Evolutionary conservation across 2,329 filamentous ascomycete genomes (phyloP).

Genomic region (Paraphaeosphaeria minitans): DNA sequence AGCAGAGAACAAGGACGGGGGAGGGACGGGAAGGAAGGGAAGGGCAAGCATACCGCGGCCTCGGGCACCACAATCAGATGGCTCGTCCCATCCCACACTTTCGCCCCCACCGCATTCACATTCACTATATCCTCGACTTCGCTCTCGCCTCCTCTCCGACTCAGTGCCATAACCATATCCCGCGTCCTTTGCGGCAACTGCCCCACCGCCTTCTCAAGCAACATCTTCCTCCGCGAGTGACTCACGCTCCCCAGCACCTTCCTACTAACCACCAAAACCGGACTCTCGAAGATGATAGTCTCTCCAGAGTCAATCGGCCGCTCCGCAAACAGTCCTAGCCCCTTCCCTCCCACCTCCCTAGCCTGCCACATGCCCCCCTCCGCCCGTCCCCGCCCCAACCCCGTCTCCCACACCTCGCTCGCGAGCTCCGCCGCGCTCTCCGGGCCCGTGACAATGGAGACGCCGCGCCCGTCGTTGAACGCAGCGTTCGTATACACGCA

Average conservation of each 20-base stretch:
- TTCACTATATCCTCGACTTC: conserved; percentile 29
- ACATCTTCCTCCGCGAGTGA: conserved; percentile 12
- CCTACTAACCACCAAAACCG: conserved; percentile 29
- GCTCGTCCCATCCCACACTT: conserved; percentile 24
- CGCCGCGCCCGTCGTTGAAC: conserved; percentile 34
- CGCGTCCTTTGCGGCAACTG: conserved; percentile 31
- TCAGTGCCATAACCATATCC: conserved; percentile 21
- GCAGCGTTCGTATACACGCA: conserved; percentile 35
- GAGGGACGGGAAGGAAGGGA: background rate
- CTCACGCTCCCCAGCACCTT: conserved; percentile 18
- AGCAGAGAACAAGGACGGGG: no score
- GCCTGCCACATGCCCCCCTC: conserved; percentile 21
- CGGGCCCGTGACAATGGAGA: conserved; percentile 37
- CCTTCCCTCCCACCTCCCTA: conserved; percentile 27
- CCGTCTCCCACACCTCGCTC: conserved; percentile 12
- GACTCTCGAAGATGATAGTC: conserved; percentile 30
- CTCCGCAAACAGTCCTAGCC: conserved; percentile 35
- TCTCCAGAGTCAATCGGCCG: conserved; percentile 28
- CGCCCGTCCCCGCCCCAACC: background rate
- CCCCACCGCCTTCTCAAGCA: conserved; percentile 27
- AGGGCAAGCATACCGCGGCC: conserved; percentile 31
- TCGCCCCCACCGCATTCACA: conserved; percentile 32
- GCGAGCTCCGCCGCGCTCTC: conserved; percentile 30
- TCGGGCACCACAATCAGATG: conserved; percentile 35
- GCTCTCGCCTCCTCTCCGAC: conserved; percentile 21